phyloP scores from a whole-genome alignment of 768 basidiomycete genomes.

The Austroboletus festivus region DNA sequence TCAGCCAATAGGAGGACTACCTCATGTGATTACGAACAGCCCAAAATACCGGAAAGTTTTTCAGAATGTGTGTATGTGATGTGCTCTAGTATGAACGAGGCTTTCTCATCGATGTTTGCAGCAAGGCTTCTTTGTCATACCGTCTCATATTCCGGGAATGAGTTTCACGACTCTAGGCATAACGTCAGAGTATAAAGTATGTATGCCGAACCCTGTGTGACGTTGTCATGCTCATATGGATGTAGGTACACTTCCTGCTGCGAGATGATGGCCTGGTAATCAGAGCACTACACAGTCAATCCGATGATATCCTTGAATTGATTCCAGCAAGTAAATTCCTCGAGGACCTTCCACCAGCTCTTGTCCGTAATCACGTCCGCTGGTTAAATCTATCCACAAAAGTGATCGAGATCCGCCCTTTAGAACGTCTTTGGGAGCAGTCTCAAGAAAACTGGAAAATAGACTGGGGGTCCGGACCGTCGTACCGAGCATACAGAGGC shows the following conservation, averaged over 20 bases:
- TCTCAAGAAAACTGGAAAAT: slow-evolving; percentile 22
- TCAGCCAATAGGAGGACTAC: slow-evolving; percentile 9
- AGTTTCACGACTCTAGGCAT: slow-evolving; percentile 11
- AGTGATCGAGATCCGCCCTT: slow-evolving; percentile 25
- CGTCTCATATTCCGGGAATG: background rate
- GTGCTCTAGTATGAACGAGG: background rate
- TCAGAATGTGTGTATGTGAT: background rate
- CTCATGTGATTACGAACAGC: background rate
- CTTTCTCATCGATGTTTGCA: background rate
- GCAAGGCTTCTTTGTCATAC: background rate
- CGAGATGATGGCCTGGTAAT: slow-evolving; percentile 6
- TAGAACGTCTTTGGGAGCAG: slow-evolving; percentile 14
- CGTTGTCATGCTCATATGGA: background rate
- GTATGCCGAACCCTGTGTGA: background rate
- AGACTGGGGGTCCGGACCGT: background rate
- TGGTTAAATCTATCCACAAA: slow-evolving; percentile 21
- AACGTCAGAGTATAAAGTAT: slow-evolving; percentile 10
- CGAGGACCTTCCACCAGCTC: slow-evolving; percentile 17
- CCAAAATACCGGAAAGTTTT: slow-evolving; percentile 1
- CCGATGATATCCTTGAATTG: slow-evolving; percentile 9
- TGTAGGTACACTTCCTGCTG: slow-evolving; percentile 17
- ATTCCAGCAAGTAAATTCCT: slow-evolving; percentile 12
- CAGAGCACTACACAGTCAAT: background rate
- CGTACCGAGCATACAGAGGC: no score
- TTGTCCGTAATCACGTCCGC: slow-evolving; percentile 18